Percentiles rank a stretch among this genome's conserved stretches.
These are phyloP conservation scores for Rhodamnia rubescens DNA, from an alignment of 345 rosid genomes.

Conservation along the genomic window DNA sequence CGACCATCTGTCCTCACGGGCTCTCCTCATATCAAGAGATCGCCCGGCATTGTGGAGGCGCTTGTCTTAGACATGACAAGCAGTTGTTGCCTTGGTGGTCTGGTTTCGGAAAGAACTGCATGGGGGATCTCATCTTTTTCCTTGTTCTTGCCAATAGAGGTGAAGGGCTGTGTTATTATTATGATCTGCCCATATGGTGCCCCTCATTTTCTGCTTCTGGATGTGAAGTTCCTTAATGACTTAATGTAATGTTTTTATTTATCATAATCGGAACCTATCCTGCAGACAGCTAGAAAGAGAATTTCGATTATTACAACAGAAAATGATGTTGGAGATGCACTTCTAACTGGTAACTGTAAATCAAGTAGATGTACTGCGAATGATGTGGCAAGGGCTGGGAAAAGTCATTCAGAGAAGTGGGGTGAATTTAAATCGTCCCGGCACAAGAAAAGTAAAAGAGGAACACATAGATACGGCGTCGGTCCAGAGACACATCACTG, in stretches of 20 bases:
- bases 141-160: neutral
- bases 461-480: neutral
- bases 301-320: neutral
- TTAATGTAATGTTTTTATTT: neutral
- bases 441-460: neutral
- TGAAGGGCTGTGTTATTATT: neutral
- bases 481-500: neutral
- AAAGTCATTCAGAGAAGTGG: too few relatives aligned
- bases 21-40: conserved; percentile 82
- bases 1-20: conserved; percentile 58
- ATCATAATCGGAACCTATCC: neutral
- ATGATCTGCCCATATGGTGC: neutral
- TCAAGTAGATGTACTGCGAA: neutral
- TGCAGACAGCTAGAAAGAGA: neutral
- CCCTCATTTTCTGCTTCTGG: neutral
- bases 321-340: neutral
- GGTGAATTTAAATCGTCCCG: too few relatives aligned
- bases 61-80: conserved; percentile 23
- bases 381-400: too few relatives aligned
- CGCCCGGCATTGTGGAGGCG: conserved; percentile 77
- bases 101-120: neutral
- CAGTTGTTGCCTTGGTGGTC: neutral
- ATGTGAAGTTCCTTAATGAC: neutral
- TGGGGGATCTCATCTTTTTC: neutral
- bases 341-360: neutral